phyloP scores from a whole-genome alignment of 2,329 filamentous ascomycete species.

The Fusarium armeniacum region DNA sequence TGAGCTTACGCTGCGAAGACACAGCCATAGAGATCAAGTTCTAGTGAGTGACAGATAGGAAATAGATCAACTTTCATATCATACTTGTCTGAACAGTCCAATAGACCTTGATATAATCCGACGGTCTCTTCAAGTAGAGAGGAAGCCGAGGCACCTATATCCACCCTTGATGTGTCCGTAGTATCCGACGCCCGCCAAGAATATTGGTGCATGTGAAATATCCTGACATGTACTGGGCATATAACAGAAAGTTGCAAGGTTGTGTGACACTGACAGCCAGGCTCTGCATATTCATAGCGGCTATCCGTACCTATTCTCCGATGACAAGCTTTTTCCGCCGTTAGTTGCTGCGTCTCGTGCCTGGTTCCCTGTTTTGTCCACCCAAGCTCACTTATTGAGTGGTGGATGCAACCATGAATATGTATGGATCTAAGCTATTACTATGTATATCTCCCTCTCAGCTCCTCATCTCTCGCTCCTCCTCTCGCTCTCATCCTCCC shows the following conservation, averaged over 20 bases:
- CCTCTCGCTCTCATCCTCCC: not conserved
- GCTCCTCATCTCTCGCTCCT: not conserved
- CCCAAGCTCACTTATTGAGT: not conserved
- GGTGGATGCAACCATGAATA: not conserved
- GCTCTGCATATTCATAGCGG: not conserved
- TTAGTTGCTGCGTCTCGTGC: slow-evolving; percentile 18
- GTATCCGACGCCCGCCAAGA: not conserved
- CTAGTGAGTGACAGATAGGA: not conserved
- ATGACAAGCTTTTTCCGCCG: slow-evolving; percentile 9
- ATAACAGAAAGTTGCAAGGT: not conserved
- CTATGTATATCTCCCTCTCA: not conserved
- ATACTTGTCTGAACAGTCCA: not conserved
- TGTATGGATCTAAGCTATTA: not conserved
- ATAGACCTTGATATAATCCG: slow-evolving; percentile 1
- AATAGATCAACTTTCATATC: not conserved
- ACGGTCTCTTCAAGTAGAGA: not conserved
- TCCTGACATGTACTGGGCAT: not conserved
- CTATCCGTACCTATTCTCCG: slow-evolving; percentile 9
- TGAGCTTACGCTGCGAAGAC: slow-evolving; percentile 12
- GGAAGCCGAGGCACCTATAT: not conserved
- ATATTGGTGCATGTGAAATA: slow-evolving; percentile 10
- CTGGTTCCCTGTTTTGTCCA: slow-evolving; percentile 12
- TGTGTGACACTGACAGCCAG: not conserved
- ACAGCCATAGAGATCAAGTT: not conserved
- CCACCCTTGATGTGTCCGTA: not conserved